These are phyloP conservation scores for Phytophthora syringae DNA, from an alignment of 352 stramenopile species.

Conservation along the genomic window DNA sequence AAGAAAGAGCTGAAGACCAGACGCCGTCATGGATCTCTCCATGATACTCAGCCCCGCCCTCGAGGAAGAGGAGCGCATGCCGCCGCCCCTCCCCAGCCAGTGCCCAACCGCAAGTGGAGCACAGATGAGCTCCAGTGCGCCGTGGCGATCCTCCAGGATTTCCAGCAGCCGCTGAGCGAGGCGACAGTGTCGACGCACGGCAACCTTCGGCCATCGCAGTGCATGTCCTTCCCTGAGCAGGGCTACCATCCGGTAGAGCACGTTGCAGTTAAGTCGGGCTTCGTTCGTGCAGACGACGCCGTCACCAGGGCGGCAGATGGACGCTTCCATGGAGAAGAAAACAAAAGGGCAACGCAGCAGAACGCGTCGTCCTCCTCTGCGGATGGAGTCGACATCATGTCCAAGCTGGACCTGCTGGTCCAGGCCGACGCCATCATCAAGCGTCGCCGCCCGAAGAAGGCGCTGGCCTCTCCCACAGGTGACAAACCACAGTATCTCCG, in stretches of 20 bases:
- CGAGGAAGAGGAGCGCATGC: slow-evolving; percentile 34
- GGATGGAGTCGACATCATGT: slow-evolving; percentile 41
- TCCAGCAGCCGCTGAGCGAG: slow-evolving; percentile 39
- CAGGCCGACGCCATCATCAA: slow-evolving; percentile 79
- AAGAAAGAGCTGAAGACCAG: slow-evolving; percentile 9
- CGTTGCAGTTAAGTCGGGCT: neutral
- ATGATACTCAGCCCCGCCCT: slow-evolving; percentile 57
- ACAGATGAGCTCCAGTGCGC: slow-evolving; percentile 64
- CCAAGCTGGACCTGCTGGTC: slow-evolving; percentile 69
- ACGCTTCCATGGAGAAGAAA: slow-evolving; percentile 6
- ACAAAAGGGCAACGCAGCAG: slow-evolving; percentile 8
- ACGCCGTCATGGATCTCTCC: slow-evolving; percentile 51
- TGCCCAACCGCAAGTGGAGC: slow-evolving; percentile 42
- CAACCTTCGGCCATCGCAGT: neutral
- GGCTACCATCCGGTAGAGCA: slow-evolving; percentile 18
- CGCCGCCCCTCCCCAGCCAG: slow-evolving; percentile 4
- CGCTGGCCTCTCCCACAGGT: slow-evolving; percentile 9
- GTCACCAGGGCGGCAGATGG: slow-evolving; percentile 5
- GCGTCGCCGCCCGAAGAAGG: slow-evolving; percentile 19
- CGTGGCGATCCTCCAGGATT: slow-evolving; percentile 72
- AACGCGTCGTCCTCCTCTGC: slow-evolving; percentile 4
- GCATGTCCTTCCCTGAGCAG: slow-evolving; percentile 24
- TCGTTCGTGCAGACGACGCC: slow-evolving; percentile 7
- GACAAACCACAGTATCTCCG: slow-evolving; percentile 42
- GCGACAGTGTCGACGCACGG: neutral